Base-by-base conservation (phyloP, 2,329 filamentous ascomycete genomes). In the Lecanicillium sp. region DNA sequence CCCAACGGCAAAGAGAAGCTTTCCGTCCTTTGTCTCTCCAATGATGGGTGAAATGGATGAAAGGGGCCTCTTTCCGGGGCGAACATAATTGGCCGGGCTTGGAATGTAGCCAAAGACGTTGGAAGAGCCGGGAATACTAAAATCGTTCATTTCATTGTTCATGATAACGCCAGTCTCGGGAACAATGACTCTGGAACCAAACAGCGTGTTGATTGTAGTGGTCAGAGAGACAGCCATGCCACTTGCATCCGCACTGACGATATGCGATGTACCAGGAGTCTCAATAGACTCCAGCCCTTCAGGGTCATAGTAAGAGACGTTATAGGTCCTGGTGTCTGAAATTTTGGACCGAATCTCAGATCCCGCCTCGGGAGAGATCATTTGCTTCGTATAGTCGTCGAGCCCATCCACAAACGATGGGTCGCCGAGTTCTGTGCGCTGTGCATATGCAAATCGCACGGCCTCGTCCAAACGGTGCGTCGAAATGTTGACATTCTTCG, bases 381-480 rank as follows among this genome's bases (percentile, higher is more conserved):
- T 70, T 2, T 70, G 51, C 45, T 81, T 65, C 46, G 83, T 85
- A 38, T 73, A 73, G 12, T 72, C 63, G 31, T 83, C 64, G 9
- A 83, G 71, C 0, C 71, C 63, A 1, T 58, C 51, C 6, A 89
- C 74, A 49, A 84, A 94, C 0, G 63, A 64, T 0, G 88, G 88
- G 48, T 94, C 88, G 2, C 85, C 88, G 0, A 94, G 70, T 22
- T 83, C 65, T 2, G 75, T 71, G 36, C 86, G 75, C 66, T 81
- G 62, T 3, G 82, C 87, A 49, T 94, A 94, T 0, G 79, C 85
- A 53, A 89, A 94, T 7, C 83, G 70, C 43, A 94, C 83, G 2
- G 85, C 82, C 64, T 95, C 87, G 46, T 90, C 80, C n/a, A 94
- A 63, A 0, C 82, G 70, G 54, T 95, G 87, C 0, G 83, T 85